Evolutionary conservation across 805 yeast genomes (phyloP), one percentile per base, ranked within the genome.

Genomic region (Yarrowia sp.): DNA sequence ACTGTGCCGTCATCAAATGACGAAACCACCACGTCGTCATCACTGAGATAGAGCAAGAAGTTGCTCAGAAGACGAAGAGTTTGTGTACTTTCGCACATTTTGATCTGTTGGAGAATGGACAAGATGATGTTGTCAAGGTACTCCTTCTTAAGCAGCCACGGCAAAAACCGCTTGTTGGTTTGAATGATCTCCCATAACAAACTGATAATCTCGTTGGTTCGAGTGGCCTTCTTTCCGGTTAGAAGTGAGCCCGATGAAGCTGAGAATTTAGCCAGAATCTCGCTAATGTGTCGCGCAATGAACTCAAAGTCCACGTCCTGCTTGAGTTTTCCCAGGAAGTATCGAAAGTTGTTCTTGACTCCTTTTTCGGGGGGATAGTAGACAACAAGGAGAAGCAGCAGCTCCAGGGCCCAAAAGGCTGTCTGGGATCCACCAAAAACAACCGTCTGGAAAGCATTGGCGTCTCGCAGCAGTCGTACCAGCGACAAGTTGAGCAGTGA

Each of bases 301-400:
- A 61, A 61, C 36, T 61, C 66, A n/a, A 61, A 47, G 44, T 61
- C 66, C 46, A 46, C 55, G 10, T 46, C 55, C 38, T 61, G 66
- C 55, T 47, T 46, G 43, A 61, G 55, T 30, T 61, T 61, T 24
- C 66, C 55, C 50, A 61, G 20, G 13, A 36, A 61, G 38, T 46
- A 61, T 13, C 66, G 44, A n/a, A 61, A 61, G 43, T 61, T 61
- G 55, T 61, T 61, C 38, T 58, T 58, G 39, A 42, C 50, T 10
- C 64, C 64, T 13, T 15, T 24, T 17, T 43, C 64, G 1, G 64
- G 50, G 14, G 64, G 64, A 20, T 58, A 58, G 40, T 58, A 58
- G 6, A 58, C 64, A 12, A 58, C 66, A 12, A 61, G n/a, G 17
- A 61, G 44, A 9, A 61, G 44, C 36, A 61, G 38, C 42, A 61